A percentile compares a stretch with the other conserved stretches of the same genome.
These are phyloP conservation scores for Curvularia eragrostidis DNA, from an alignment of 2,329 filamentous ascomycete species.

Conservation along the genomic window DNA sequence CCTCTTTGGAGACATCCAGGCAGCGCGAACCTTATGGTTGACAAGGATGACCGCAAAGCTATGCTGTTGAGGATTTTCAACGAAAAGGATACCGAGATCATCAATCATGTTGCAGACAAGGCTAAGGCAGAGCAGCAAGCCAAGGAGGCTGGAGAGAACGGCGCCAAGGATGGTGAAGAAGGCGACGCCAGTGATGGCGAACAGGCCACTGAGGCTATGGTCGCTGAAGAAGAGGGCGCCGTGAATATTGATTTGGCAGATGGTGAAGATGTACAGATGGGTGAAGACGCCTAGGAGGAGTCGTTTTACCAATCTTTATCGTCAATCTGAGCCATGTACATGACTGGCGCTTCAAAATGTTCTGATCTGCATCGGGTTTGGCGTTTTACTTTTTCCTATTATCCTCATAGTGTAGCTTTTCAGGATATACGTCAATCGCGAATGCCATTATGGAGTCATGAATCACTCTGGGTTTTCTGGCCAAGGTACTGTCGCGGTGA, in stretches of 20 bases:
- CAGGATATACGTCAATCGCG: not conserved
- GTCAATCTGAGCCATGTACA: not conserved
- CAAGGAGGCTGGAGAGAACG: conserved; percentile 22
- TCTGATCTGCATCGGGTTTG: conserved; percentile 12
- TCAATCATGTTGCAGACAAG: conserved; percentile 47
- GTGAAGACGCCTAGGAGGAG: conserved; percentile 3
- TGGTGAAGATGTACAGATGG: conserved; percentile 13
- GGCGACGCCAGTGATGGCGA: conserved; percentile 11
- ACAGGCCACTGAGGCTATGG: conserved; percentile 13
- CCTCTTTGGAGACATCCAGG: conserved; percentile 94
- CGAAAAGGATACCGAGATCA: conserved; percentile 80
- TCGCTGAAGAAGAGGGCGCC: conserved; percentile 11
- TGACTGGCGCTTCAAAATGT: conserved; percentile 1
- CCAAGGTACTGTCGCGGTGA: not conserved
- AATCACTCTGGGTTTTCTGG: not conserved
- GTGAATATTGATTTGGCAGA: conserved; percentile 11
- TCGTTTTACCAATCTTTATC: not conserved
- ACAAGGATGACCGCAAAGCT: conserved; percentile 91
- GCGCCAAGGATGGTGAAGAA: conserved; percentile 11
- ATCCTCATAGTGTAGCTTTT: not conserved
- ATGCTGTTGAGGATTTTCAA: conserved; percentile 93
- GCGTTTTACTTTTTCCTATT: conserved; percentile 3
- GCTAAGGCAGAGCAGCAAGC: conserved; percentile 33
- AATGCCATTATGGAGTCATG: conserved; percentile 11
- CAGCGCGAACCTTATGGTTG: conserved; percentile 94